A percentile compares a stretch with the other conserved stretches of the same genome.
These are phyloP conservation scores for Cercis canadensis DNA, from an alignment of 306 rosid species.

Conservation along the genomic window DNA sequence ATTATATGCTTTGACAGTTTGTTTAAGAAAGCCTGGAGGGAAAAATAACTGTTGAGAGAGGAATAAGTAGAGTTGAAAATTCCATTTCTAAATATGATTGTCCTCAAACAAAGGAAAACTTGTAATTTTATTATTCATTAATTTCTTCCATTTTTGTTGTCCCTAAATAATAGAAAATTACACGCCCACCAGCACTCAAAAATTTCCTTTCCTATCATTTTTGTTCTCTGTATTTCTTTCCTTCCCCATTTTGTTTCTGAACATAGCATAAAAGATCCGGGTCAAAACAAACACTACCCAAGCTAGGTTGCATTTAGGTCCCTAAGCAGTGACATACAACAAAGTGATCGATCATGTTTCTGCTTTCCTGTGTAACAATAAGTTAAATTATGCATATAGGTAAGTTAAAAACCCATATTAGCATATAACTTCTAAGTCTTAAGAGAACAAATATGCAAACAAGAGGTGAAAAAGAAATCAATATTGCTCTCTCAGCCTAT, in stretches of 20 bases:
- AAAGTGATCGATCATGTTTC: no score
- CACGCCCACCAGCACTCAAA: neutral
- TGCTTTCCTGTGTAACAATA: no score
- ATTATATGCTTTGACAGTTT: neutral
- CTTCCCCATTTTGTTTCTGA: conserved; percentile 1
- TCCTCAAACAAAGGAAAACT: neutral
- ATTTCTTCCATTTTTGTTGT: conserved; percentile 20
- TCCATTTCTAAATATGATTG: neutral
- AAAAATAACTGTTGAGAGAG: neutral
- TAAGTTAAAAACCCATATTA: no score
- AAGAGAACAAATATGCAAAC: no score
- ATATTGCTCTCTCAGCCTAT: conserved; percentile 23
- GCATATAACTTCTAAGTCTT: no score
- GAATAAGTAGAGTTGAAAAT: neutral
- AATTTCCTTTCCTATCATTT: neutral
- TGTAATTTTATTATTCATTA: neutral
- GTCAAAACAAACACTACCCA: neutral
- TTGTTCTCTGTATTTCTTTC: neutral
- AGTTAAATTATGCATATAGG: no score
- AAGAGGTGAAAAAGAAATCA: conserved; percentile 1
- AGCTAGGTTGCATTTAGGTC: neutral
- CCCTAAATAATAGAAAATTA: conserved; percentile 10
- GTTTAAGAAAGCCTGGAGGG: conserved; percentile 16
- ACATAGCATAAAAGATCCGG: no score
- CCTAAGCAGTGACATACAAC: neutral